Evolutionary conservation across 2,329 filamentous ascomycete species (phyloP).

Genomic region (Talaromyces pinophilus): DNA sequence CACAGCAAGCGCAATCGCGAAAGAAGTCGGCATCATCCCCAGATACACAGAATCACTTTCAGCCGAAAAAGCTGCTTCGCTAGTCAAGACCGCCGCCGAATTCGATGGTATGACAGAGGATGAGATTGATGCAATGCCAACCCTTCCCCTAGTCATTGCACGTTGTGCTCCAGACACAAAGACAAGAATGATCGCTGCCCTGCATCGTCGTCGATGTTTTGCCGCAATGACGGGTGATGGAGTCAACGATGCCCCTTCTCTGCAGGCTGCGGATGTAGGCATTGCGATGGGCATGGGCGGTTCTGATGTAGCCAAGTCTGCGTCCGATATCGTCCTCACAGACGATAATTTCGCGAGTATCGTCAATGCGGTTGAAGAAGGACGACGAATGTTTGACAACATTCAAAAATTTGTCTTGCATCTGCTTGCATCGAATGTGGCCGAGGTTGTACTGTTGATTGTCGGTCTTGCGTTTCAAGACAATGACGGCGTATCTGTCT

Average conservation of each 20-base stretch:
- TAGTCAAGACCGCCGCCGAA: conserved; percentile 59
- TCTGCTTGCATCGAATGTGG: conserved; percentile 76
- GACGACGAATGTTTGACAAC: conserved; percentile 82
- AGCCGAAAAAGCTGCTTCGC: conserved; percentile 48
- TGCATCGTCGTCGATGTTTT: conserved; percentile 73
- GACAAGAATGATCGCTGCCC: conserved; percentile 85
- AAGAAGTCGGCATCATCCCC: conserved; percentile 59
- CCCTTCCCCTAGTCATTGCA: conserved; percentile 78
- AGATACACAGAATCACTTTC: conserved; percentile 48
- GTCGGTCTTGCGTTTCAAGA: conserved; percentile 82
- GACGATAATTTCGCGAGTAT: conserved; percentile 90
- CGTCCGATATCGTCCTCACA: conserved; percentile 61
- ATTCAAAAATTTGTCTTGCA: conserved; percentile 86
- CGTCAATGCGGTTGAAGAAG: conserved; percentile 78
- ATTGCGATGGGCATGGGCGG: conserved; percentile 87
- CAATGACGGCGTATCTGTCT: conserved; percentile 68
- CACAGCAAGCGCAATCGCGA: conserved; percentile 59
- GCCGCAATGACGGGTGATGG: conserved; percentile 89
- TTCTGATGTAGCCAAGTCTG: conserved; percentile 82
- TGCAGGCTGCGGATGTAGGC: conserved; percentile 79
- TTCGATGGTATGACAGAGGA: conserved; percentile 56
- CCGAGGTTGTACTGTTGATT: conserved; percentile 77
- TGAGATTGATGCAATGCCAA: conserved; percentile 65
- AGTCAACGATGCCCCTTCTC: conserved; percentile 81
- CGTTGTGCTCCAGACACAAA: conserved; percentile 84